Evolutionary conservation across 495 filamentous ascomycete species (phyloP).

Genomic region (Neurospora sp.): DNA sequence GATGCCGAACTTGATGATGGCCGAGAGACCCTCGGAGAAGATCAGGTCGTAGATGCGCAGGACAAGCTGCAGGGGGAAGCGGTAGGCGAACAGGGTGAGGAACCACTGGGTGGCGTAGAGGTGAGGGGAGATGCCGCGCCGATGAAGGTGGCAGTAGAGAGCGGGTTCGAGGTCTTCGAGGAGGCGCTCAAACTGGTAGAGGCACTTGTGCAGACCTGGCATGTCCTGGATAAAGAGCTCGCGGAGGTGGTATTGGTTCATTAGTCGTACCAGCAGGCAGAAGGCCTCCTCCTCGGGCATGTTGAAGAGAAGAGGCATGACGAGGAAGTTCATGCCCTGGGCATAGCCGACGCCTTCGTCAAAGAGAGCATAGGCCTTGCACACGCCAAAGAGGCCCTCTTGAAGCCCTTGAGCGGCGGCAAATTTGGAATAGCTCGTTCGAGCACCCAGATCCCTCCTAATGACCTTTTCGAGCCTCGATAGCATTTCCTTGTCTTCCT

Average conservation of each 20-base stretch:
- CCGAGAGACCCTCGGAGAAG: conserved; percentile 85
- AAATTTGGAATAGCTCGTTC: conserved; percentile 95
- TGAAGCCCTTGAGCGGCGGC: conserved; percentile 80
- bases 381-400: conserved; percentile 87
- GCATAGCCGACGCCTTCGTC: conserved; percentile 94
- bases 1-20: conserved; percentile 86
- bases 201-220: conserved; percentile 84
- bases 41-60: conserved; percentile 96
- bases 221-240: conserved; percentile 94
- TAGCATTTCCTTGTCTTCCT: conserved; percentile 59
- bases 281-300: conserved; percentile 98
- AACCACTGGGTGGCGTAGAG: conserved; percentile 99
- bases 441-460: conserved; percentile 75
- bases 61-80: conserved; percentile 92
- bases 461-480: conserved; percentile 88
- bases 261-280: conserved; percentile 80
- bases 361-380: conserved; percentile 95
- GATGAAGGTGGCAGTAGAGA: conserved; percentile 86
- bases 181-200: conserved; percentile 91
- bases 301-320: conserved; percentile 95
- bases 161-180: conserved; percentile 92
- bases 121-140: conserved; percentile 77
- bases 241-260: conserved; percentile 92
- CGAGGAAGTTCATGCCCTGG: conserved; percentile 97
- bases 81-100: conserved; percentile 96